These are phyloP conservation scores for Mycena rosella DNA, from an alignment of 768 basidiomycete genomes.

Conservation along the genomic window DNA sequence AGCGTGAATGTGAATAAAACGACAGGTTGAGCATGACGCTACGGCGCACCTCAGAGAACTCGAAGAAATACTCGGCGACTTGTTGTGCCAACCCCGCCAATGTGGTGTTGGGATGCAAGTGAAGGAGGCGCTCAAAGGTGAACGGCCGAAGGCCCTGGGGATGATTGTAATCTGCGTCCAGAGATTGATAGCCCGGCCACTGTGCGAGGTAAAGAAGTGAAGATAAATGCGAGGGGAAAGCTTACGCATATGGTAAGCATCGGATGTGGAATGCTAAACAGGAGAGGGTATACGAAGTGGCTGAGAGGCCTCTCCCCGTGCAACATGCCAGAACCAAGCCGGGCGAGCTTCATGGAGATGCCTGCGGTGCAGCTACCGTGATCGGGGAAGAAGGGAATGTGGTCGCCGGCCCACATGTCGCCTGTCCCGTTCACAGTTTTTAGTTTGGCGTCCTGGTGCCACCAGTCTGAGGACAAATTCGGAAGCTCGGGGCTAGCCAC, in stretches of 20 bases:
- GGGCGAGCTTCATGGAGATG: slow-evolving; percentile 14
- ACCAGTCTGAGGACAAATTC: slow-evolving; percentile 17
- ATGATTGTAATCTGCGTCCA: neutral
- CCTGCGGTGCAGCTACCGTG: neutral
- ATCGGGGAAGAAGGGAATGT: slow-evolving; percentile 8
- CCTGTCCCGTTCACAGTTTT: slow-evolving; percentile 5
- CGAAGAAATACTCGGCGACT: slow-evolving; percentile 2
- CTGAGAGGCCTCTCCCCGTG: neutral
- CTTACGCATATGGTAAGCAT: slow-evolving; percentile 20
- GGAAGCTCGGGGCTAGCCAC: slow-evolving; percentile 1
- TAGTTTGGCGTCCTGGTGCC: slow-evolving; percentile 13
- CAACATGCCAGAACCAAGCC: neutral
- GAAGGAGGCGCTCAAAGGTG: neutral
- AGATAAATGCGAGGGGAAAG: neutral
- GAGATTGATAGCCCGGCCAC: slow-evolving; percentile 23
- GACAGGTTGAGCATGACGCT: neutral
- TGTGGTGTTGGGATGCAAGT: neutral
- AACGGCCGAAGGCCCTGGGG: neutral
- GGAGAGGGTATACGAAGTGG: neutral
- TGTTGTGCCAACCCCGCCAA: slow-evolving; percentile 3
- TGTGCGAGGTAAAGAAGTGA: neutral
- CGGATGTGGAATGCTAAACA: slow-evolving; percentile 4
- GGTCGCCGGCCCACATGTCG: slow-evolving; percentile 8
- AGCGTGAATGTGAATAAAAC: neutral
- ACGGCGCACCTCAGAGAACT: slow-evolving; percentile 8